These are phyloP conservation scores for Drechslerella coelobrocha DNA, from an alignment of 2,329 filamentous ascomycete genomes.

Conservation along the genomic window DNA sequence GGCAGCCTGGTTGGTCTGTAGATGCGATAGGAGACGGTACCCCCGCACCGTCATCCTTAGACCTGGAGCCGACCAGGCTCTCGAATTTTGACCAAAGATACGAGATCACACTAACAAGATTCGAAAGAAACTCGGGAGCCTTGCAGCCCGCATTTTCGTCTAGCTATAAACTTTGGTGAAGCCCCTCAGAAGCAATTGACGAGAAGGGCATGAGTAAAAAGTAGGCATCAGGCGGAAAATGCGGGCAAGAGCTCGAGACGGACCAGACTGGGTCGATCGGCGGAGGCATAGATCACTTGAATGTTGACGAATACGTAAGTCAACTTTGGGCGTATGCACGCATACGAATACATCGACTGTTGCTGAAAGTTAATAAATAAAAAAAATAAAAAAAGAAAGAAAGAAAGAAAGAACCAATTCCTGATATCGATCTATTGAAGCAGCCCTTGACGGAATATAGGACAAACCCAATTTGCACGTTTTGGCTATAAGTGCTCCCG, in stretches of 20 bases:
- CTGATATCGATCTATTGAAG: neutral
- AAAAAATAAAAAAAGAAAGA: too few relatives aligned
- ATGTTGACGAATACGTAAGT: constrained; percentile 14
- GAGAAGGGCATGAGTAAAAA: constrained; percentile 51
- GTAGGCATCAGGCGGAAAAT: constrained; percentile 46
- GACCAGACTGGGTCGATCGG: constrained; percentile 26
- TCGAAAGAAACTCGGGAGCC: constrained; percentile 44
- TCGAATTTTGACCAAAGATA: constrained; percentile 20
- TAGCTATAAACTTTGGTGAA: constrained; percentile 36
- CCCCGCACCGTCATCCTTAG: constrained; percentile 42
- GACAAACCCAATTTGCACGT: neutral
- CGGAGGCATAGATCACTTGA: constrained; percentile 32
- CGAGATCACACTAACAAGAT: constrained; percentile 50
- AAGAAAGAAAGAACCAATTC: neutral
- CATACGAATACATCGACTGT: too few relatives aligned
- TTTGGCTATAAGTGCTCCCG: neutral
- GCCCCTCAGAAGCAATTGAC: constrained; percentile 30
- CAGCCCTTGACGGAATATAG: neutral
- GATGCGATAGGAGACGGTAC: constrained; percentile 21
- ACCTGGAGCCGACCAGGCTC: neutral
- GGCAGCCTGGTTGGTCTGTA: constrained; percentile 10
- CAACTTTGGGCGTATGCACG: too few relatives aligned
- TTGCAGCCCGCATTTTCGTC: constrained; percentile 33
- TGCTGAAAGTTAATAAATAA: too few relatives aligned
- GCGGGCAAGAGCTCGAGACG: constrained; percentile 30